Conservation (phyloP, 768 basidiomycete species). For the Gloeopeniophorella convolvens region DNA sequence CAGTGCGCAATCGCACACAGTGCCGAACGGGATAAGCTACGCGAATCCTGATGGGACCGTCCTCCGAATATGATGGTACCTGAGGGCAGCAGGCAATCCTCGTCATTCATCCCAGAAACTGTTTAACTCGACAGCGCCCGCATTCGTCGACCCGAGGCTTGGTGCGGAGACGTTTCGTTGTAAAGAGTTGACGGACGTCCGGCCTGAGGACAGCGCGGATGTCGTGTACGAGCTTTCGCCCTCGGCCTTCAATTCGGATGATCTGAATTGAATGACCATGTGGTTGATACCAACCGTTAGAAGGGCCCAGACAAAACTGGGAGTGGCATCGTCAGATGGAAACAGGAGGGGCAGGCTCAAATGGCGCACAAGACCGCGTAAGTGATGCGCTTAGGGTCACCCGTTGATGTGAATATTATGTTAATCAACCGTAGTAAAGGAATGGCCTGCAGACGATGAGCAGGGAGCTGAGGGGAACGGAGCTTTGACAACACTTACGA, state of each 20-base stretch:
- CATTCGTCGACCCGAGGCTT: too few relatives aligned
- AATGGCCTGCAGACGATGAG: background rate
- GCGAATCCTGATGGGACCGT: too few relatives aligned
- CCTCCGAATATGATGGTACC: too few relatives aligned
- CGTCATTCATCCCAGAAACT: background rate
- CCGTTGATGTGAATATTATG: background rate
- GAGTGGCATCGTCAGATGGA: background rate
- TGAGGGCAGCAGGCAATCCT: too few relatives aligned
- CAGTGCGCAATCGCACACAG: too few relatives aligned
- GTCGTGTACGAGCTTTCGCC: background rate
- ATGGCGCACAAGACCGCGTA: slow-evolving; percentile 5
- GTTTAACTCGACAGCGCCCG: background rate
- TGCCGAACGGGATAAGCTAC: too few relatives aligned
- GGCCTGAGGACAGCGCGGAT: background rate
- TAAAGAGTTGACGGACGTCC: background rate
- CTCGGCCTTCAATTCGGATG: background rate
- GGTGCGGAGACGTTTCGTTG: too few relatives aligned
- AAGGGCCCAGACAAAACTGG: slow-evolving; percentile 11
- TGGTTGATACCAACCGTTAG: background rate
- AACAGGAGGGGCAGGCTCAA: background rate
- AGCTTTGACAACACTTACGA: slow-evolving; percentile 25
- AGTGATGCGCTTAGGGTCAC: background rate
- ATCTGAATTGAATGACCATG: slow-evolving; percentile 3
- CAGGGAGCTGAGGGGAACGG: background rate
- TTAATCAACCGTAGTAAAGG: background rate